Percentiles rank a stretch among this genome's conserved stretches.
phyloP scores from a whole-genome alignment of 2,329 filamentous ascomycete species.

The Penicillium digitatum region DNA sequence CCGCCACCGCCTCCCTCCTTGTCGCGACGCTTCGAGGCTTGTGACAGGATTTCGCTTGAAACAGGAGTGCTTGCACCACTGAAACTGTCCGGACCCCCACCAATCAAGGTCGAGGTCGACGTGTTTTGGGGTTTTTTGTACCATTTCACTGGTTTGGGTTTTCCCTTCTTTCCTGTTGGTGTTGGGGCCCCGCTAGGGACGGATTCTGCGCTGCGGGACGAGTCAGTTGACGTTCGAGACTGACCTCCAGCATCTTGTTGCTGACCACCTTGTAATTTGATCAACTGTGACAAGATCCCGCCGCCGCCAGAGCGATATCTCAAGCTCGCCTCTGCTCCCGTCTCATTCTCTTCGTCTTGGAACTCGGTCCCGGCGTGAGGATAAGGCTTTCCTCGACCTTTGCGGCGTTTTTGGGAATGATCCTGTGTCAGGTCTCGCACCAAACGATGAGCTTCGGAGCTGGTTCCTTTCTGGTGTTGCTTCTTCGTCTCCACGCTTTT shows the following conservation, averaged over 20 bases:
- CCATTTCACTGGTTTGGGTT: constrained; percentile 29
- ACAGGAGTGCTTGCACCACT: constrained; percentile 32
- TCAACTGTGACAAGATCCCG: constrained; percentile 32
- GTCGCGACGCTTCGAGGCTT: constrained; percentile 26
- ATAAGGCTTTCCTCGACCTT: constrained; percentile 13
- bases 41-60: constrained; percentile 26
- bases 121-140: constrained; percentile 31
- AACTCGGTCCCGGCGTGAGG: constrained; percentile 12
- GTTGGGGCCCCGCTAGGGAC: constrained; percentile 2
- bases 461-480: constrained; percentile 23
- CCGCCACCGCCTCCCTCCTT: constrained; percentile 1
- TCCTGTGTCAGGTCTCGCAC: constrained; percentile 33
- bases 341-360: constrained; percentile 8
- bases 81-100: constrained; percentile 11
- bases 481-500: constrained; percentile 29
- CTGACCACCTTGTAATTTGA: constrained; percentile 21
- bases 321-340: constrained; percentile 11
- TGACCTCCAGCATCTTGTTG: not conserved
- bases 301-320: constrained; percentile 28
- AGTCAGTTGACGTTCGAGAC: constrained; percentile 10
- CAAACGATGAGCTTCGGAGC: constrained; percentile 31
- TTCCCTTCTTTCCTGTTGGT: constrained; percentile 18
- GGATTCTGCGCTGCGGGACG: constrained; percentile 10
- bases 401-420: constrained; percentile 21
- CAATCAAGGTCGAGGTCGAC: constrained; percentile 26